Evolutionary conservation across 129 eudicot genomes (phyloP).

Genomic region (Glebionis coronaria): DNA sequence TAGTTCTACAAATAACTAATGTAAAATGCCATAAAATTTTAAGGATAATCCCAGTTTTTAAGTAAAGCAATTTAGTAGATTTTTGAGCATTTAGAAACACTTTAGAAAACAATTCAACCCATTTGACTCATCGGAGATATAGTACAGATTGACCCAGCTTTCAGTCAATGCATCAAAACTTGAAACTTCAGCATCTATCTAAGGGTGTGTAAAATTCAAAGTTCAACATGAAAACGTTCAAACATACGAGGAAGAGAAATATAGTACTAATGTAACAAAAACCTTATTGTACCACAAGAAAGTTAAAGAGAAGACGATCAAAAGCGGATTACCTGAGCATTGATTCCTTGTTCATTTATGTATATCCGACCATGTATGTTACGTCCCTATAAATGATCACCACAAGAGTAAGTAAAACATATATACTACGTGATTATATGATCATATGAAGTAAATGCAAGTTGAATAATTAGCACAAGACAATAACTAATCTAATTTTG

Average conservation of each 20-base stretch:
- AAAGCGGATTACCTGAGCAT: slow-evolving; percentile 76
- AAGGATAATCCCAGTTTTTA: not conserved
- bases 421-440: not conserved
- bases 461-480: not conserved
- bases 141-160: not conserved
- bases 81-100: not conserved
- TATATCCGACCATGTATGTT: slow-evolving; percentile 91
- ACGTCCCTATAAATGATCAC: slow-evolving; percentile 49
- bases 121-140: not conserved
- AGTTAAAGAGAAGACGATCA: not conserved
- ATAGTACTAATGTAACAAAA: no score
- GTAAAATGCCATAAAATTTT: not conserved
- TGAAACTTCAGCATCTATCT: no score
- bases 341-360: slow-evolving; percentile 89
- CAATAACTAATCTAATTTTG: not conserved
- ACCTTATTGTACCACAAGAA: no score
- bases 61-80: not conserved
- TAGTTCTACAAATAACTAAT: not conserved
- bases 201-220: not conserved
- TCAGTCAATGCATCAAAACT: not conserved
- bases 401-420: slow-evolving; percentile 9
- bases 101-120: not conserved
- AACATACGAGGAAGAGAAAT: not conserved
- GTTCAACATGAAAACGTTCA: not conserved
- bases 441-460: not conserved